Base-by-base conservation (phyloP, 768 basidiomycete genomes). In the Amanita muscaria region DNA sequence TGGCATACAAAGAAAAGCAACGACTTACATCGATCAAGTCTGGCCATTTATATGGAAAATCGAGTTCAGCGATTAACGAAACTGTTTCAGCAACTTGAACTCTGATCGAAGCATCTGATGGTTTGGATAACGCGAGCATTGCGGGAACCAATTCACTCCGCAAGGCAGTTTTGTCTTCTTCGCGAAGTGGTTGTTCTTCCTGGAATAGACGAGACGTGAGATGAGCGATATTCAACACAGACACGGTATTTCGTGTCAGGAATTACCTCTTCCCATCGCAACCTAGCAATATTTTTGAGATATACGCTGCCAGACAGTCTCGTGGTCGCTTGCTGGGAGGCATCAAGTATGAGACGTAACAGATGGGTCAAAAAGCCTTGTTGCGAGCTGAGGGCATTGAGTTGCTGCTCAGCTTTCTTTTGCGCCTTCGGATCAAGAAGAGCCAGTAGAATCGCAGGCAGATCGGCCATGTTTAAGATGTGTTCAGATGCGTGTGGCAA, bases 41-140 rank as follows among this genome's bases (percentile, higher is more conserved):
- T 14, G 77, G 72, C 96, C 96, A 99, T 52, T 77, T 76, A 12
- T 69, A 62, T 8, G 96, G 96, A 59, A 98, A 99, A 66, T 99
- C 96, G 19, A 82, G 71, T 52, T 83, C 79, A 11, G 96, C 93
- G 57, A 98, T 85, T 53, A 93, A 75, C 6, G 92, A 83, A 24
- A 98, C 84, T 8, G 91, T 79, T 64, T 99, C 93, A 12, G 91
- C 93, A 25, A 98, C 76, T 64, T 98, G 92, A 1, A 83, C 79
- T 5, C 88, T 77, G 44, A 88, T 70, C 3, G 71, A 49, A 56
- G 84, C 88, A 62, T 89, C 85, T 29, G 76, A 64, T 5, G 86
- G 74, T 47, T 69, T 69, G 0, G 91, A 88, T 25, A 97, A 72
- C 16, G 78, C 61, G 49, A 98, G 80, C 94, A 99, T 97, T 31